Evolutionary conservation across 305 asterid species (phyloP), one percentile per base, ranked within the genome.

Genomic region (Fraxinus nigra): DNA sequence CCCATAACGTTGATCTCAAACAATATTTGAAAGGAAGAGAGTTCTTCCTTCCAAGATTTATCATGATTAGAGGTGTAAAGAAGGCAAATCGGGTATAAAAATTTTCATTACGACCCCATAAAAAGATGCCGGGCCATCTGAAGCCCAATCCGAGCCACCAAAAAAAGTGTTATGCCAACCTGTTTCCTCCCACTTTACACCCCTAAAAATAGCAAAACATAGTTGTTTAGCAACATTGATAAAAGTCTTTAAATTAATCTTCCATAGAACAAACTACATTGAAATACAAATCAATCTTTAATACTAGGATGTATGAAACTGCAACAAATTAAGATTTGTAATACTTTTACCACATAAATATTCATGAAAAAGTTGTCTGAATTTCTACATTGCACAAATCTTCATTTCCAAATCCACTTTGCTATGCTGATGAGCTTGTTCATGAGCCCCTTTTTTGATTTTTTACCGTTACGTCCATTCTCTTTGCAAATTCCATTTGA

Each of bases 381-480:
- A 56, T 56, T 56, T 56, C 65, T 56, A 63, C 30, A 59, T n/a
- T 22, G 48, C 75, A 51, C 40, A 38, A 18, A 26, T 69, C 83
- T 72, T 81, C 82, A 78, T 30, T 46, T 37, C 65, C 63, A 75
- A 32, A 86, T 73, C 82, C 37, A 33, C 81, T 80, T 77, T 6
- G 76, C 6, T 54, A 38, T 76, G 20, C 51, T 38, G 33, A 37
- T 10, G 48, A 86, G 26, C 76, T 37, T 83, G 28, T 48, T 35
- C 22, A 54, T 11, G 24, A 82, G 0, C 75, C 86, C 86, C 20
- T 61, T 70, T 9, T 38, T 69, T 0, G 56, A 48, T 20, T 48
- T 11, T 43, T 43, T 4, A 30, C 34, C 73, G 20, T 26, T 10
- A n/a, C 26, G 46, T 26, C 67, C 24, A 61, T 76, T 46, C 37